A percentile compares a stretch with the other conserved stretches of the same genome.
Conservation (phyloP, 257 asterid species). For the Solanum lycopersicoides region DNA sequence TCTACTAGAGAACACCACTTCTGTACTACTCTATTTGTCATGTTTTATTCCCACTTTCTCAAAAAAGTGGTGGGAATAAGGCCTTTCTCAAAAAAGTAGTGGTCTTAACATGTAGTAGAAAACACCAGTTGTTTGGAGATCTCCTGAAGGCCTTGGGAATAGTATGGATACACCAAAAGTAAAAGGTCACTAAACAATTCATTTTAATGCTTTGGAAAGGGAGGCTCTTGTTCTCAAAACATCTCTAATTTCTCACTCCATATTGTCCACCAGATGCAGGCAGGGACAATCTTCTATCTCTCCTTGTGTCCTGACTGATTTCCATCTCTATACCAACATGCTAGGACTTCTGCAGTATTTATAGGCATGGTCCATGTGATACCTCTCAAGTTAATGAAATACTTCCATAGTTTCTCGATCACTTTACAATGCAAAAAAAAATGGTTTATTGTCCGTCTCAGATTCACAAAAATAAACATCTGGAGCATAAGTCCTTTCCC, state of each 20-base stretch:
- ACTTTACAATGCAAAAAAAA: not conserved
- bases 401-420: not conserved
- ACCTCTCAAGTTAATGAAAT: not conserved
- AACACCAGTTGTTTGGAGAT: too few relatives aligned
- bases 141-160: not conserved
- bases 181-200: not conserved
- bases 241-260: not conserved
- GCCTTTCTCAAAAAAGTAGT: too few relatives aligned
- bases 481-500: not conserved
- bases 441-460: not conserved
- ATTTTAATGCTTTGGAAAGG: not conserved
- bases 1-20: not conserved
- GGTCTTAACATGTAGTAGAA: too few relatives aligned
- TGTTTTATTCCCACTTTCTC: not conserved
- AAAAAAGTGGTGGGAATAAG: too few relatives aligned
- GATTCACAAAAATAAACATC: too few relatives aligned
- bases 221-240: not conserved
- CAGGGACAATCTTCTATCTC: not conserved
- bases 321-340: not conserved
- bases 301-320: not conserved
- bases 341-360: not conserved
- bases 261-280: not conserved
- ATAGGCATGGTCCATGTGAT: not conserved
- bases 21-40: not conserved
- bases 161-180: not conserved